Base-by-base conservation (phyloP, 2,329 filamentous ascomycete genomes). In the Neofusicoccum umdonicola region DNA sequence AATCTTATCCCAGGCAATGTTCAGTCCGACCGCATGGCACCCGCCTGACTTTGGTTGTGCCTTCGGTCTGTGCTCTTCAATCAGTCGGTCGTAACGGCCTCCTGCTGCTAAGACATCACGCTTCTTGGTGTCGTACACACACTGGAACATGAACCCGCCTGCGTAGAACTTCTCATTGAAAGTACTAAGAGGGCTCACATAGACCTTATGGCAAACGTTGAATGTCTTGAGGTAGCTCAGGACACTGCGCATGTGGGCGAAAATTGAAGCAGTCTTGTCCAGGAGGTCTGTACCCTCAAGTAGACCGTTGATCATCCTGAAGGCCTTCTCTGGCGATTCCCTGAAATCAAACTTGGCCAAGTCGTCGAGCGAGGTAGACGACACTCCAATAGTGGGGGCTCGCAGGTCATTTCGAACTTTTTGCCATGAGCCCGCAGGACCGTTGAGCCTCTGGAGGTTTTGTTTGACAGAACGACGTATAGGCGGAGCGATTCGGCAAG, bases 141-240 rank as follows among this genome's bases (percentile, higher is more conserved):
- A 97, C 67, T 96, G 91, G 74, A 99, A 98, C 48, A 98, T 82
- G 34, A 98, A 83, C 7, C 93, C 93, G 17, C 75, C 74, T 17
- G 86, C 82, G 76, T 95, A 99, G 74, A 98, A 97, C 64, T 89
- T 90, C 73, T 97, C 93, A 72, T 96, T 96, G 72, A 96, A 86
- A 75, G 91, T 96, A 73, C 89, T 91, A 6, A 99, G 82, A 0
- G 94, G 93, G 68, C 88, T 91, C 69, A 98, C 83, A 71, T 93
- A 96, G 34, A 97, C 82, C 73, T 93, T 95, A 56, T 88, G 88
- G 63, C 84, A 84, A 1, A 98, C 84, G 0, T 88, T 87, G 67
- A 97, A 88, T 2, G 88, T 85, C 72, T 91, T 90, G 65, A 90
- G 84, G 71, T 95, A 95, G 39, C 87, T 85, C 51, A 92, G 83